Percentiles rank a stretch among this genome's conserved stretches.
Conservation (phyloP, 208 protist genomes). For the Leishmania arabica region DNA sequence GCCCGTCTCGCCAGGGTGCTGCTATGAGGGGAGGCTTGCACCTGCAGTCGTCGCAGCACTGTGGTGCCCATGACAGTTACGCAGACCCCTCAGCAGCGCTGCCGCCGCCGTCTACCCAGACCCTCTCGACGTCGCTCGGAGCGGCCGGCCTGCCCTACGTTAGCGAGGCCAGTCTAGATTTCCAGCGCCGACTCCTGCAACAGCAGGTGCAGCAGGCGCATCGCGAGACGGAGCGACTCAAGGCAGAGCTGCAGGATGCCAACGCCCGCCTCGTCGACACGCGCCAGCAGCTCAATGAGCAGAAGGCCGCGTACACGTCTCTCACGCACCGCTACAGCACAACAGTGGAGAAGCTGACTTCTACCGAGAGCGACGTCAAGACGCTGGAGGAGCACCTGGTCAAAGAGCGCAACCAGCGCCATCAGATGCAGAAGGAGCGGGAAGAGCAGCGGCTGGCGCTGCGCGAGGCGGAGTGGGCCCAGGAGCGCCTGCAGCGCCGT, state of each 20-base stretch:
- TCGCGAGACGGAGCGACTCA: constrained; percentile 50
- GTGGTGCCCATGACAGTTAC: not conserved
- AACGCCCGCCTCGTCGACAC: constrained; percentile 34
- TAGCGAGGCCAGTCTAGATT: constrained; percentile 46
- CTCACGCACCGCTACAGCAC: constrained; percentile 67
- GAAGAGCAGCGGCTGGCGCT: constrained; percentile 42
- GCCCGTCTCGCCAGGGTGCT: constrained; percentile 2
- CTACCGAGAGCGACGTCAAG: constrained; percentile 46
- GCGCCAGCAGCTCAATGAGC: constrained; percentile 56
- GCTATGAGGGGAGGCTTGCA: not conserved
- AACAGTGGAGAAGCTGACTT: constrained; percentile 61
- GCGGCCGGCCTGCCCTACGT: not conserved
- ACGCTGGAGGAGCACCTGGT: constrained; percentile 68
- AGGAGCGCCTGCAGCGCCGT: constrained; percentile 43
- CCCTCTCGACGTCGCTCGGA: not conserved
- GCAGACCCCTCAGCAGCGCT: not conserved
- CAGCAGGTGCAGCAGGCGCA: constrained; percentile 61
- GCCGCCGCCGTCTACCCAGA: not conserved
- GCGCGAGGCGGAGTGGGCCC: constrained; percentile 39
- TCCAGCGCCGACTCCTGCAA: constrained; percentile 61
- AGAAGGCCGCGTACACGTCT: constrained; percentile 62
- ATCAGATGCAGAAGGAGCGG: constrained; percentile 40
- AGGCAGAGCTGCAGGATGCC: constrained; percentile 54
- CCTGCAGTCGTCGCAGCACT: not conserved
- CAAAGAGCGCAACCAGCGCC: constrained; percentile 41